Base-by-base conservation (phyloP, 2,329 filamentous ascomycete genomes). In the Cladosporium sp. region DNA sequence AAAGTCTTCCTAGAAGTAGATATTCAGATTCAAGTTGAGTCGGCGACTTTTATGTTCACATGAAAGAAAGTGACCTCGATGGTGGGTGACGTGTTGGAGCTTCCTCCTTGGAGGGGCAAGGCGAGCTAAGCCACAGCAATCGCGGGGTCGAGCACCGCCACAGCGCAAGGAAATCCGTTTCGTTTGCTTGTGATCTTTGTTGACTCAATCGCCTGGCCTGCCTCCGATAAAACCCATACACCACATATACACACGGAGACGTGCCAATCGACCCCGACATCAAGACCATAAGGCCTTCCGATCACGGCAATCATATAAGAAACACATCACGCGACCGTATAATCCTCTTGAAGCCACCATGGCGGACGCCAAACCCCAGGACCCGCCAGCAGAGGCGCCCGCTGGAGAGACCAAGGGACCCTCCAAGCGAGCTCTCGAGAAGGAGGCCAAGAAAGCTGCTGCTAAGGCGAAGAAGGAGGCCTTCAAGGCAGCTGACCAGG, bases 381-480 rank as follows among this genome's bases (percentile, higher is more conserved):
- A 54, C 18, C 64, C 69, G n/a, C 54, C 62, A 10, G 30, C 63
- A 54, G 57, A 63, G 26, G 57, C 46, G 16, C 28, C 66, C 26
- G 64, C 57, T 43, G 74, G 68, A 61, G 72, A 73, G 59, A 72
- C 74, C 56, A 77, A 77, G 64, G 71, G 76, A 43, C 56, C 56
- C 8, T 83, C 81, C 4, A 84, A 84, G 74, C 77, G 80, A 21
- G 81, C 81, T 1, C 77, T 80, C 5, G 81, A 82, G 66, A 83
- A 83, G 67, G 81, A 79, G 30, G 79, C 78, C 16, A 83, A 82
- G 72, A 83, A 83, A 70, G 80, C 80, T 1, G 81, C 79, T 10
- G 79, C 79, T 34, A 82, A 82, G 65, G 79, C 76, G 14, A 76
- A 75, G 43, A 77, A 78, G 67, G 77, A 77, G 66, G 76, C 79